A percentile compares a stretch with the other conserved stretches of the same genome.
Evolutionary conservation across 208 protist species (phyloP).

Genomic region (Wallacemonas sp.): DNA sequence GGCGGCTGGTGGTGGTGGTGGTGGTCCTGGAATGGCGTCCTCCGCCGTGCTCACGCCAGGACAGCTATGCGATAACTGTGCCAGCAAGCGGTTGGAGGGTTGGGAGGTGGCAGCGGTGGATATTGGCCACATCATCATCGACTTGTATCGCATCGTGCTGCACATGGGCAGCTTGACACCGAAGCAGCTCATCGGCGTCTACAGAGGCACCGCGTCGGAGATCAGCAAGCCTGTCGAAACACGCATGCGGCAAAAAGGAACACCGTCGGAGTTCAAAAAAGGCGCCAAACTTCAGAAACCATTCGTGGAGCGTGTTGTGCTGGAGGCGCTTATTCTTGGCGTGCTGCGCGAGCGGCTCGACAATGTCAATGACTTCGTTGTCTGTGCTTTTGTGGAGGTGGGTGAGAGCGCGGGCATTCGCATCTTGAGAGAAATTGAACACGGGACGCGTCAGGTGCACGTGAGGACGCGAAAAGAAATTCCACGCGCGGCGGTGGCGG

Average conservation of each 20-base stretch:
- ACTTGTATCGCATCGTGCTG: conserved; percentile 62
- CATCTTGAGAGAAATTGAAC: conserved; percentile 41
- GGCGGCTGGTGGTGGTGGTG: not conserved
- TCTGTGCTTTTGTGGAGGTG: conserved; percentile 65
- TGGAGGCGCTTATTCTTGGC: conserved; percentile 64
- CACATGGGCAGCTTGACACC: conserved; percentile 74
- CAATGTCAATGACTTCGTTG: conserved; percentile 65
- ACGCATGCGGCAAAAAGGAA: conserved; percentile 72
- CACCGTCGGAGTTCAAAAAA: conserved; percentile 81
- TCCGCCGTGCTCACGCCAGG: too few relatives aligned
- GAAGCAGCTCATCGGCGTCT: conserved; percentile 82
- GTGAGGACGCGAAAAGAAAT: conserved; percentile 49
- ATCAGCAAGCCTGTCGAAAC: conserved; percentile 74
- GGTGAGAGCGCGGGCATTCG: conserved; percentile 41
- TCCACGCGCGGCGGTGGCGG: not conserved
- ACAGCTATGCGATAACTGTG: conserved; percentile 86
- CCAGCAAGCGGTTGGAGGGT: conserved; percentile 51
- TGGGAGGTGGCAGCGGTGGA: conserved; percentile 52
- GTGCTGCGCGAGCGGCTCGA: conserved; percentile 79
- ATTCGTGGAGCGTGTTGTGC: conserved; percentile 69
- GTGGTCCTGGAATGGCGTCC: not conserved
- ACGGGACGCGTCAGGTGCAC: conserved; percentile 24
- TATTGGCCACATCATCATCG: conserved; percentile 52
- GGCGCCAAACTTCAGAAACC: conserved; percentile 45
- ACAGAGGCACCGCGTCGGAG: conserved; percentile 62